A percentile compares a stretch with the other conserved stretches of the same genome.
These are phyloP conservation scores for Afroboletus lepidellus DNA, from an alignment of 1,284 basidiomycete genomes.

Conservation along the genomic window DNA sequence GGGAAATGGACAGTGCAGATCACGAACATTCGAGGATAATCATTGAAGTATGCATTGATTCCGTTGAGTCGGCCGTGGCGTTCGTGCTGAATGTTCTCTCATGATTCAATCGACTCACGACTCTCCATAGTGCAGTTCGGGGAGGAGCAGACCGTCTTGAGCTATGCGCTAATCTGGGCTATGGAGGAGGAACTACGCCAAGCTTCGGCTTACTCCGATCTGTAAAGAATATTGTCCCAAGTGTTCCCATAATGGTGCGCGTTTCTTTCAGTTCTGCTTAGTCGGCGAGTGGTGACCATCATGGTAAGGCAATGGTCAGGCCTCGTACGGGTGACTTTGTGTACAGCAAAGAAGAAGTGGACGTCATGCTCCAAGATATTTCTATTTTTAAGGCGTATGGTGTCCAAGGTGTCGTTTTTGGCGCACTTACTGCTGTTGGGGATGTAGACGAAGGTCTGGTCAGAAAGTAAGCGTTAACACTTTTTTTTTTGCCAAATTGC, in stretches of 20 bases:
- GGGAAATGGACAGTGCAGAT: constrained; percentile 10
- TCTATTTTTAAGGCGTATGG: constrained; percentile 53
- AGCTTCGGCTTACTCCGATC: constrained; percentile 64
- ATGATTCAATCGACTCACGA: constrained; percentile 9
- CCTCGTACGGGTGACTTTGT: constrained; percentile 76
- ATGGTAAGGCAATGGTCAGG: constrained; percentile 70
- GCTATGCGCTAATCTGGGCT: constrained; percentile 68
- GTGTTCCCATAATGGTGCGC: constrained; percentile 69
- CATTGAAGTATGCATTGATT: constrained; percentile 80
- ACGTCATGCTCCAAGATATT: constrained; percentile 75
- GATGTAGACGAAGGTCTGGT: constrained; percentile 56
- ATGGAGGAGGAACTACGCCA: constrained; percentile 79
- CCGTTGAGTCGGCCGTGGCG: constrained; percentile 70
- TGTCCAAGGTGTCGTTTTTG: constrained; percentile 69
- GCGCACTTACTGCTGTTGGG: constrained; percentile 59
- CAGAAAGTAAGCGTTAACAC: constrained; percentile 40
- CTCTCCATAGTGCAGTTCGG: constrained; percentile 53
- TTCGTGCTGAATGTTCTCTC: constrained; percentile 36
- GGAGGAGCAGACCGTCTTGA: constrained; percentile 77
- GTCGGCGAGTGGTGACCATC: not conserved
- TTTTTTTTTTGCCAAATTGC: not conserved
- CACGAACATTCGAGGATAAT: constrained; percentile 26
- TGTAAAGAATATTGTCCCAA: constrained; percentile 48
- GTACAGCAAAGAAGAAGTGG: constrained; percentile 62
- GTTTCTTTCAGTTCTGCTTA: constrained; percentile 11